Evolutionary conservation across 2,329 filamentous ascomycete species (phyloP).

Genomic region (Cordyceps militaris): DNA sequence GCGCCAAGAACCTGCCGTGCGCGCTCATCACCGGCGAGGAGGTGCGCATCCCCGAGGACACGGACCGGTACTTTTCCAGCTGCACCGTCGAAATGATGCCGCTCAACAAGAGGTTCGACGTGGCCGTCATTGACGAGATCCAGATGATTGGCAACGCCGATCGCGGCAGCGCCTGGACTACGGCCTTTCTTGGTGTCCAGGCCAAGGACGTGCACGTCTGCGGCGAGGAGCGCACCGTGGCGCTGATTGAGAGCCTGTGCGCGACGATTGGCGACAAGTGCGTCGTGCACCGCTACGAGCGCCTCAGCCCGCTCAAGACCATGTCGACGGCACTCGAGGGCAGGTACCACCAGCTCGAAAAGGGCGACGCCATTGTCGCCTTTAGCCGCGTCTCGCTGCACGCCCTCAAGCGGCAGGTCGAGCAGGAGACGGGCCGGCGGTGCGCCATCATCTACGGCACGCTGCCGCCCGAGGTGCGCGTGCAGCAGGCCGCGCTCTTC

Average conservation of each 20-base stretch:
- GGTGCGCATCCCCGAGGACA: slow-evolving; percentile 57
- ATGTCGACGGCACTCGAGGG: slow-evolving; percentile 56
- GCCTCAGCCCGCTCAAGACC: slow-evolving; percentile 69
- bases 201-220: slow-evolving; percentile 90
- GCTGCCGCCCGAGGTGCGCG: slow-evolving; percentile 84
- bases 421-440: slow-evolving; percentile 65
- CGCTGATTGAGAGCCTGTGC: slow-evolving; percentile 70
- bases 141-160: slow-evolving; percentile 84
- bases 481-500: slow-evolving; percentile 85
- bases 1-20: slow-evolving; percentile 68
- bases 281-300: slow-evolving; percentile 73
- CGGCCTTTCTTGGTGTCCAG: slow-evolving; percentile 78
- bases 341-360: slow-evolving; percentile 60
- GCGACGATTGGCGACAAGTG: slow-evolving; percentile 75
- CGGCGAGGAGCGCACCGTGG: slow-evolving; percentile 77
- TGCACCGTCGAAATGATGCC: slow-evolving; percentile 90
- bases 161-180: slow-evolving; percentile 91
- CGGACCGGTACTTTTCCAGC: slow-evolving; percentile 58
- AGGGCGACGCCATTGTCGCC: slow-evolving; percentile 84
- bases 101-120: slow-evolving; percentile 57
- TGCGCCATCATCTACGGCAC: slow-evolving; percentile 92
- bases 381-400: slow-evolving; percentile 83
- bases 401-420: slow-evolving; percentile 68
- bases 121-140: slow-evolving; percentile 96
- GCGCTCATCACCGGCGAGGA: slow-evolving; percentile 89